Evolutionary conservation across 805 yeast genomes (phyloP).

Genomic region (Candida vaughaniae): DNA sequence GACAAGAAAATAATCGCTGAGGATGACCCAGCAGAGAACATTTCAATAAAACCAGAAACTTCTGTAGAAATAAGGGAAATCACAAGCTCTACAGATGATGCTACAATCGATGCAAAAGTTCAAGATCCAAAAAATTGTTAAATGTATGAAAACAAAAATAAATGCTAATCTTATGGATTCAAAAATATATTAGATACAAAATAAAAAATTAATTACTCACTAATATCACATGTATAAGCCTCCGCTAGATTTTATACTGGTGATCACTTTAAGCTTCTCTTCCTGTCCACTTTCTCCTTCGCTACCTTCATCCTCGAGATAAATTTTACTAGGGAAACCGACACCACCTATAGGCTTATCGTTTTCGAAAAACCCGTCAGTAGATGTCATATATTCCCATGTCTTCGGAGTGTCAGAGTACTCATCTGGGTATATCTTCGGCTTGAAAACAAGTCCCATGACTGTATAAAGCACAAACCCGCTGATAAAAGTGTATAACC

Average conservation of each 20-base stretch:
- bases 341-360: slow-evolving; percentile 14
- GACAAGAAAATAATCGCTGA: slow-evolving; percentile 4
- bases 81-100: too few relatives aligned
- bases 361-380: slow-evolving; percentile 17
- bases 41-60: too few relatives aligned
- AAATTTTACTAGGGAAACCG: slow-evolving; percentile 13
- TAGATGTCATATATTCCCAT: slow-evolving; percentile 16
- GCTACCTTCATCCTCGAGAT: slow-evolving; percentile 7
- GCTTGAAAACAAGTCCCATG: slow-evolving; percentile 13
- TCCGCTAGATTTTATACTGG: slow-evolving; percentile 15
- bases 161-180: too few relatives aligned
- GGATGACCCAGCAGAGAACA: slow-evolving; percentile 3
- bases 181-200: too few relatives aligned
- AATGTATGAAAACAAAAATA: too few relatives aligned
- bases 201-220: too few relatives aligned
- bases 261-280: slow-evolving; percentile 14
- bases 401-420: slow-evolving; percentile 14
- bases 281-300: slow-evolving; percentile 9
- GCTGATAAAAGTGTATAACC: slow-evolving; percentile 14
- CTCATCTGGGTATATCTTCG: slow-evolving; percentile 12
- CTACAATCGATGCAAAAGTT: too few relatives aligned
- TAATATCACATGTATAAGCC: slow-evolving; percentile 13
- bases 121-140: too few relatives aligned
- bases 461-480: slow-evolving; percentile 12
- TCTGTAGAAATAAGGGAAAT: too few relatives aligned